Percentiles rank a stretch among this genome's conserved stretches.
Conservation (phyloP, 2,329 filamentous ascomycete species). For the Aphanocladium album region DNA sequence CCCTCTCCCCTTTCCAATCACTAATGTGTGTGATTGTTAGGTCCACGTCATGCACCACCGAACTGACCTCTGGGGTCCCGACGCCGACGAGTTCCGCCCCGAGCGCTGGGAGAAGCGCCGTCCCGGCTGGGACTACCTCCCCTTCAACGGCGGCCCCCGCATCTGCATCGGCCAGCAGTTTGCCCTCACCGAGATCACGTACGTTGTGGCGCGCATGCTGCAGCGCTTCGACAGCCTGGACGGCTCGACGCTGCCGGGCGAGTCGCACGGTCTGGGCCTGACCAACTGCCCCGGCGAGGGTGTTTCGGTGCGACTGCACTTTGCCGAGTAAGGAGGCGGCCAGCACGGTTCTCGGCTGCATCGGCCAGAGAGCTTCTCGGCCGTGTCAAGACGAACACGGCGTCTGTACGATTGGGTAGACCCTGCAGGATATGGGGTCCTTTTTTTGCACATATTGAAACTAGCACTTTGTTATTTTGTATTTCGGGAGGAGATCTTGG, state of each 20-base stretch:
- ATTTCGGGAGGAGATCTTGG: not conserved
- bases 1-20: too few relatives aligned
- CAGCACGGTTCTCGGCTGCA: too few relatives aligned
- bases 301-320: conserved; percentile 2
- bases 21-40: conserved; percentile 11
- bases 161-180: conserved; percentile 26
- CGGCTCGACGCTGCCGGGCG: not conserved
- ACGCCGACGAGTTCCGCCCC: conserved; percentile 36
- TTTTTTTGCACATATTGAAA: too few relatives aligned
- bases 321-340: not conserved
- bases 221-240: conserved; percentile 11
- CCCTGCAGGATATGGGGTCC: too few relatives aligned
- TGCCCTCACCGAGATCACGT: conserved; percentile 22
- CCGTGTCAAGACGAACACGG: too few relatives aligned
- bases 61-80: conserved; percentile 33
- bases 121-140: conserved; percentile 23
- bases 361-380: too few relatives aligned
- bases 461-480: too few relatives aligned
- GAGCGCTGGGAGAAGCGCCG: conserved; percentile 31
- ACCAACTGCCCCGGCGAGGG: conserved; percentile 12
- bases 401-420: not conserved
- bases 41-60: conserved; percentile 31
- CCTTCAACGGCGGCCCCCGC: conserved; percentile 24
- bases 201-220: conserved; percentile 18
- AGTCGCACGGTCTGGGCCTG: conserved; percentile 2